Percentiles rank a stretch among this genome's conserved stretches.
These are phyloP conservation scores for Porcisia deanei DNA, from an alignment of 208 protist genomes.

Conservation along the genomic window DNA sequence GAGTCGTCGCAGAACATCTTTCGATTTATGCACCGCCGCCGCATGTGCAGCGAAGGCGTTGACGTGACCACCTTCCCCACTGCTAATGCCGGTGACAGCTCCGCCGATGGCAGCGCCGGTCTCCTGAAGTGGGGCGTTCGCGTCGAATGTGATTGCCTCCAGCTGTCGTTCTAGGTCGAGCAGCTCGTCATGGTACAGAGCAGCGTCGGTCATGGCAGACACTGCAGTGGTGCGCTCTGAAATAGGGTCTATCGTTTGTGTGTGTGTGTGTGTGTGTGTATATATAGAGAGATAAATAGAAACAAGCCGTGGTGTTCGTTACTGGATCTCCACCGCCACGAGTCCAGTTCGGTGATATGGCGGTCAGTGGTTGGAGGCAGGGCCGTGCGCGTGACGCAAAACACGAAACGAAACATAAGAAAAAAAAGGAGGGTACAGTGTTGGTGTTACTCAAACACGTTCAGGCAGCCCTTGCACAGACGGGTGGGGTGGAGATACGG, in stretches of 20 bases:
- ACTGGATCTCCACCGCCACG: too few relatives aligned
- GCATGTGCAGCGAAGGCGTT: slow-evolving; percentile 13
- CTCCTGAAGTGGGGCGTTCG: background rate
- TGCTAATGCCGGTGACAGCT: background rate
- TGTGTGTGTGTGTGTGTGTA: background rate
- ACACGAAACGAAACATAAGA: background rate
- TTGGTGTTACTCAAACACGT: background rate
- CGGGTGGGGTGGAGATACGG: too few relatives aligned
- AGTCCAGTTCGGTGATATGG: background rate
- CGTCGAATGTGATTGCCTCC: slow-evolving; percentile 24
- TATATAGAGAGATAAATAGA: background rate
- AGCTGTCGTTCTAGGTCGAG: slow-evolving; percentile 53
- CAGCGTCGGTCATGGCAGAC: slow-evolving; percentile 28
- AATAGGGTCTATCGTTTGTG: background rate
- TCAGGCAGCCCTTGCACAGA: too few relatives aligned
- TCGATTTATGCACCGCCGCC: slow-evolving; percentile 28
- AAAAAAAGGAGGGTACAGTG: background rate
- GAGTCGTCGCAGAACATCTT: slow-evolving; percentile 43
- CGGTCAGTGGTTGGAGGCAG: background rate
- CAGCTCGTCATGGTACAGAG: slow-evolving; percentile 72
- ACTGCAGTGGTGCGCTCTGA: background rate
- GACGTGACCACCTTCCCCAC: slow-evolving; percentile 8
- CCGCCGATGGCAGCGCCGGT: background rate
- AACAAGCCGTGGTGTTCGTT: too few relatives aligned
- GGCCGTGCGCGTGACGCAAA: background rate